phyloP scores from a whole-genome alignment of 352 stramenopile genomes.

The Albugo laibachii region DNA sequence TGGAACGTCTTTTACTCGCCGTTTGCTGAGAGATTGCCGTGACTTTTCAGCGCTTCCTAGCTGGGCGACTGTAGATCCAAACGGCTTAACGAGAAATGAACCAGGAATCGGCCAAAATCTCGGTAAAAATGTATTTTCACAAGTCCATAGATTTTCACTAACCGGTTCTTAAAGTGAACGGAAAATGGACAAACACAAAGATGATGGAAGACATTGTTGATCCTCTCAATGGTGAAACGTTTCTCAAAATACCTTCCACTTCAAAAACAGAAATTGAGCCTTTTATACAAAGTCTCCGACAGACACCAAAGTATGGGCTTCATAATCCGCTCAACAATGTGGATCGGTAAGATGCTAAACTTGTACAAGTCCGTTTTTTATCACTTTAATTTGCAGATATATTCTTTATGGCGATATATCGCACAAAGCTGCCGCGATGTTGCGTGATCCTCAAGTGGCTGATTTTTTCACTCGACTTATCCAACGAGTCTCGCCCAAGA shows the following conservation, averaged over 20 bases:
- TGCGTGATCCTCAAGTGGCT: slow-evolving; percentile 78
- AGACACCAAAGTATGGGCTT: slow-evolving; percentile 90
- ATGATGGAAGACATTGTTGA: slow-evolving; percentile 80
- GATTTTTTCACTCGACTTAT: slow-evolving; percentile 94
- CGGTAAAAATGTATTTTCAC: slow-evolving; percentile 12
- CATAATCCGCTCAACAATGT: slow-evolving; percentile 98
- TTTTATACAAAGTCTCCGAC: slow-evolving; percentile 86
- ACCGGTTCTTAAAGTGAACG: slow-evolving; percentile 36
- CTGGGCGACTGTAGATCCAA: slow-evolving; percentile 87
- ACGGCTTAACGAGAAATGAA: slow-evolving; percentile 42
- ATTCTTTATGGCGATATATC: slow-evolving; percentile 60
- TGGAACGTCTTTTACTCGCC: no score
- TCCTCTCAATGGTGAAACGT: slow-evolving; percentile 87
- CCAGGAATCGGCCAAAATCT: slow-evolving; percentile 82
- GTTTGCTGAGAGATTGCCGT: no score
- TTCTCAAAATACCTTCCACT: slow-evolving; percentile 89
- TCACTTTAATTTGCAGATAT: slow-evolving; percentile 12
- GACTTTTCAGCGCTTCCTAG: slow-evolving; percentile 19
- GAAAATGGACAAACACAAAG: slow-evolving; percentile 63
- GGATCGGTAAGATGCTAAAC: slow-evolving; percentile 63
- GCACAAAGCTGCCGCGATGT: slow-evolving; percentile 57
- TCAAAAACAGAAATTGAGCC: slow-evolving; percentile 71
- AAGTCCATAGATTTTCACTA: neutral
- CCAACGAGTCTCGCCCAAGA: slow-evolving; percentile 94
- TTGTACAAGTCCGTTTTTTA: neutral